Base-by-base conservation (phyloP, 306 rosid genomes). In the Clitoria ternatea region DNA sequence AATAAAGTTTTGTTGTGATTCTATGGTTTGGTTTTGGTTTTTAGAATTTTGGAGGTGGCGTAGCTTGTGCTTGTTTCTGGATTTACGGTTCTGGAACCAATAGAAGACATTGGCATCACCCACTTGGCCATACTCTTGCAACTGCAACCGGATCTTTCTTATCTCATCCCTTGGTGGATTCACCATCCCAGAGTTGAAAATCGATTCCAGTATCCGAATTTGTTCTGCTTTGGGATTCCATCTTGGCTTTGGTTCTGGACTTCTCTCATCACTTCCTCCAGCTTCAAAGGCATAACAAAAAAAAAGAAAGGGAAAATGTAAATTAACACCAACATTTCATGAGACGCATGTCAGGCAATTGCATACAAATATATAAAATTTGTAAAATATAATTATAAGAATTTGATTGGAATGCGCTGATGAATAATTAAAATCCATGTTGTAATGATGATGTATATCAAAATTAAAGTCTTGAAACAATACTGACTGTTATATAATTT, bases 41-140 rank as follows among this genome's bases (percentile, higher is more conserved):
- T 77, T 89, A 12, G 90, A 80, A 79, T 63, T 84, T 14, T 79
- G 89, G 73, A 81, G 85, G 47, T 86, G 86, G 32, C 96, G 93
- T 17, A 90, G 95, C 69, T 86, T 94, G 82, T 89, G 88, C 44
- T 90, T 94, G 88, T 91, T 89, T 52, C 97, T 76, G 3, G 98
- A 89, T 70, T 94, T 94, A 1, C 96, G 78, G 83, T 94, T 94
- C 76, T 94, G 98, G 77, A 94, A 94, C 98, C 98, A 94, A 66
- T 94, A 94, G 69, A 94, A 90, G n/a, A 94, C 98, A 44, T 89
- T 94, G 43, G 98, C 97, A 60, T 90, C 98, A 15, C 98, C 97
- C 0, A 94, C 95, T 77, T 87, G 95, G 1, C 98, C 98, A 68
- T 84, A 94, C 82, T 89, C 95, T 44, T 94, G 96, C 24, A 94